A percentile compares a stretch with the other conserved stretches of the same genome.
Conservation (phyloP, 257 asterid genomes). For the Fraxinus cuspidata region DNA sequence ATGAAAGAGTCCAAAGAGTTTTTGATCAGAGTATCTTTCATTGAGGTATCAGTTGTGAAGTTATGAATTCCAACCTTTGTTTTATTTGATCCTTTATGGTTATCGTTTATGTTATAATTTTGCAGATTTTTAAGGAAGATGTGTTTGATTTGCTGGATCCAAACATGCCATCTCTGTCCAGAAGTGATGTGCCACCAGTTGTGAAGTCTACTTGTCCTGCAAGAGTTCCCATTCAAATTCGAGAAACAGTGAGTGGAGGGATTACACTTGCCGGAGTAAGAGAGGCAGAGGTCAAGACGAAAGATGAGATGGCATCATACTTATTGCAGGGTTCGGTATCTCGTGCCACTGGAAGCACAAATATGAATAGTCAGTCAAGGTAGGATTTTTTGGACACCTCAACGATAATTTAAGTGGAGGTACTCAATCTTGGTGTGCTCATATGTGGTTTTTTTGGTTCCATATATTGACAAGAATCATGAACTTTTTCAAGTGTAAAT, state of each 20-base stretch:
- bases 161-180: constrained; percentile 35
- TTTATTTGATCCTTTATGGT: background rate
- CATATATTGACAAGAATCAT: background rate
- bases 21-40: constrained; percentile 82
- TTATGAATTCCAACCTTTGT: constrained; percentile 12
- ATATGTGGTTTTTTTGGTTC: background rate
- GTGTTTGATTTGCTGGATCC: constrained; percentile 84
- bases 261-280: constrained; percentile 96
- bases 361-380: constrained; percentile 98
- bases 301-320: constrained; percentile 86
- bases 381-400: constrained; percentile 18
- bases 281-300: constrained; percentile 85
- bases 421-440: constrained; percentile 8
- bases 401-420: background rate
- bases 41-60: constrained; percentile 60
- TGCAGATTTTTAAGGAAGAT: constrained; percentile 93
- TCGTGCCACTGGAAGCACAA: constrained; percentile 98
- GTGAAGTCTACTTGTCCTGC: constrained; percentile 51
- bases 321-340: constrained; percentile 76
- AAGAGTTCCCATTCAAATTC: constrained; percentile 84
- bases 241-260: constrained; percentile 87
- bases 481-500: background rate
- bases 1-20: constrained; percentile 68
- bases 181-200: constrained; percentile 36
- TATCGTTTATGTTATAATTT: background rate